These are phyloP conservation scores for Nemania bipapillata DNA, from an alignment of 2,329 filamentous ascomycete genomes.

Conservation along the genomic window DNA sequence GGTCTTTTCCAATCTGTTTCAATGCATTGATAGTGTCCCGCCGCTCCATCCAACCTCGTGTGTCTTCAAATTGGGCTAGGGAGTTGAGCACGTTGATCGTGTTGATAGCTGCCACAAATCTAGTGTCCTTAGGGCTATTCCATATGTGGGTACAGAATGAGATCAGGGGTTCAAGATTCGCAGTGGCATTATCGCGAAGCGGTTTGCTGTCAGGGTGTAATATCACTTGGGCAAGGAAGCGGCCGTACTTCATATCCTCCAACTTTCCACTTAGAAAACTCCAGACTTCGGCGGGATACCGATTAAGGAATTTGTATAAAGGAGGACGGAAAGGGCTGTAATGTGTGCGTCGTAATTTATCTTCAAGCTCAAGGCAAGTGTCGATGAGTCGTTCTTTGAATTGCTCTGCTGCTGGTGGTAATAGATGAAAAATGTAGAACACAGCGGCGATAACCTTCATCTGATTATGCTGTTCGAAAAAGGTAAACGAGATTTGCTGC, in stretches of 20 bases:
- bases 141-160: slow-evolving; percentile 72
- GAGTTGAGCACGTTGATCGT: slow-evolving; percentile 86
- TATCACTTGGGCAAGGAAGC: slow-evolving; percentile 89
- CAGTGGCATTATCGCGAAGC: slow-evolving; percentile 77
- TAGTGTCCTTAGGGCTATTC: slow-evolving; percentile 74
- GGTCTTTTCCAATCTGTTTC: slow-evolving; percentile 75
- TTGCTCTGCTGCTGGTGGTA: slow-evolving; percentile 86
- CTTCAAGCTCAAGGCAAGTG: slow-evolving; percentile 88
- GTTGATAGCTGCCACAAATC: slow-evolving; percentile 79
- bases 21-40: slow-evolving; percentile 70
- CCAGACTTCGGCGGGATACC: slow-evolving; percentile 91
- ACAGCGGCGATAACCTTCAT: slow-evolving; percentile 97
- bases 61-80: slow-evolving; percentile 73
- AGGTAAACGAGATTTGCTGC: slow-evolving; percentile 91
- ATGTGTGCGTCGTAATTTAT: slow-evolving; percentile 83
- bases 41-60: slow-evolving; percentile 77
- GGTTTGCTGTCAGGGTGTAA: slow-evolving; percentile 77
- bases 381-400: slow-evolving; percentile 93
- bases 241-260: slow-evolving; percentile 85
- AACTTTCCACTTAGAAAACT: slow-evolving; percentile 79
- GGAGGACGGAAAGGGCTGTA: slow-evolving; percentile 91
- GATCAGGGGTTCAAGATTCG: slow-evolving; percentile 78
- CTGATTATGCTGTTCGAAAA: slow-evolving; percentile 89
- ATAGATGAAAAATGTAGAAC: slow-evolving; percentile 95
- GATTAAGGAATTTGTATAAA: slow-evolving; percentile 90